phyloP scores from a whole-genome alignment of 148 eudicot species.

The Cornus suecica region DNA sequence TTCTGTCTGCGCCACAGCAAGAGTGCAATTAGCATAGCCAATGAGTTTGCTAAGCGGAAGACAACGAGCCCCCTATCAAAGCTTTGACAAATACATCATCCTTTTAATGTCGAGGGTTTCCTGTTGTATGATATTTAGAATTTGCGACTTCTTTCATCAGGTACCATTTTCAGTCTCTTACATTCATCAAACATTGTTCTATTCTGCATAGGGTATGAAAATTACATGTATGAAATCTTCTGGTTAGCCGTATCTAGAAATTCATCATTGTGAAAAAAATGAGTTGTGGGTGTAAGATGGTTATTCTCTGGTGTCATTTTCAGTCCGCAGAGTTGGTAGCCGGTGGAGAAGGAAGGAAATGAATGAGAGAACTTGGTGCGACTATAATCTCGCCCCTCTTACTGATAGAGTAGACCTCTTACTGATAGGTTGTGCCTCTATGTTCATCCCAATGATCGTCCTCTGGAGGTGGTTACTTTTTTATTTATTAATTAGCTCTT shows the following conservation, averaged over 20 bases:
- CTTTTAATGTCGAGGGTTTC: not conserved
- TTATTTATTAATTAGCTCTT: no score
- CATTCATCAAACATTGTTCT: not conserved
- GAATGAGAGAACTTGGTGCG: no score
- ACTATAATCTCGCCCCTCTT: no score
- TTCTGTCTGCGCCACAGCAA: conserved; percentile 81
- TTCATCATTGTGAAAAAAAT: not conserved
- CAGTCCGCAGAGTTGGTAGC: no score
- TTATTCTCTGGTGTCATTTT: no score
- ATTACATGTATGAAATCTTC: not conserved
- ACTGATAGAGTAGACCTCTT: no score
- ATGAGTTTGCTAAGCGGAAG: conserved; percentile 70
- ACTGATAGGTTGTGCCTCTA: no score
- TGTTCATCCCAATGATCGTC: no score
- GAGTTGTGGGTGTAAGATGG: no score
- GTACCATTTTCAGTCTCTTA: not conserved
- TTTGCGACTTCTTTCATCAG: not conserved
- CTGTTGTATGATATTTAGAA: not conserved
- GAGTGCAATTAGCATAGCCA: conserved; percentile 48
- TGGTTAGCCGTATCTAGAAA: not conserved
- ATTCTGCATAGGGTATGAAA: no score
- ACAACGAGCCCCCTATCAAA: conserved; percentile 31
- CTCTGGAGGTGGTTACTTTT: no score
- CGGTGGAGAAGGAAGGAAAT: no score
- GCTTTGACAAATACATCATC: conserved; percentile 36